Conservation (phyloP, 495 filamentous ascomycete genomes). For the Penicillium waksmanii region DNA sequence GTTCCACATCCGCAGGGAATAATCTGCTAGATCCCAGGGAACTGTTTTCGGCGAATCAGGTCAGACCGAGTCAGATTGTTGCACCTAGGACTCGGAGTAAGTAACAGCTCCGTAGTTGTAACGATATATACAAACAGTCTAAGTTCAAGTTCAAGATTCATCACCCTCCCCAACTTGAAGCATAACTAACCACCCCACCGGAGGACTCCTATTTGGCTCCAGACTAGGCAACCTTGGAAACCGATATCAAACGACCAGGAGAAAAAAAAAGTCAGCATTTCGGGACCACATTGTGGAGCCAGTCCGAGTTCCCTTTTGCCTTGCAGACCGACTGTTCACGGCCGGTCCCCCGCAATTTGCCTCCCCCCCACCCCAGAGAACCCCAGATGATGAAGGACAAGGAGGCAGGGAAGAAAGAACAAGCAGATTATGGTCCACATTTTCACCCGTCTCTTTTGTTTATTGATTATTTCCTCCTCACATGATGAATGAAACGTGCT, state of each 20-base stretch:
- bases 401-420: neutral
- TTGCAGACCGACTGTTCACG: slow-evolving; percentile 6
- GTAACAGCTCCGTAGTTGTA: no score
- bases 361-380: slow-evolving; percentile 1
- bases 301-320: neutral
- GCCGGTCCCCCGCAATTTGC: slow-evolving; percentile 14
- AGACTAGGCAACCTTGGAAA: neutral
- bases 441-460: neutral
- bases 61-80: neutral
- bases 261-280: slow-evolving; percentile 2
- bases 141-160: no score
- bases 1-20: slow-evolving; percentile 28
- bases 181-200: neutral
- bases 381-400: slow-evolving; percentile 15
- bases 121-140: neutral
- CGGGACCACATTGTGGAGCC: slow-evolving; percentile 1
- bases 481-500: slow-evolving; percentile 34
- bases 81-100: no score
- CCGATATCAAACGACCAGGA: slow-evolving; percentile 3
- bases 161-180: no score
- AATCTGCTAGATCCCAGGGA: neutral
- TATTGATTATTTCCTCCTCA: slow-evolving; percentile 14
- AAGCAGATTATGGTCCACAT: slow-evolving; percentile 20
- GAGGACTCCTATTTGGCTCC: neutral
- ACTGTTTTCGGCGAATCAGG: slow-evolving; percentile 12